These are phyloP conservation scores for Hexamita inflata DNA, from an alignment of 208 protist genomes.

Conservation along the genomic window DNA sequence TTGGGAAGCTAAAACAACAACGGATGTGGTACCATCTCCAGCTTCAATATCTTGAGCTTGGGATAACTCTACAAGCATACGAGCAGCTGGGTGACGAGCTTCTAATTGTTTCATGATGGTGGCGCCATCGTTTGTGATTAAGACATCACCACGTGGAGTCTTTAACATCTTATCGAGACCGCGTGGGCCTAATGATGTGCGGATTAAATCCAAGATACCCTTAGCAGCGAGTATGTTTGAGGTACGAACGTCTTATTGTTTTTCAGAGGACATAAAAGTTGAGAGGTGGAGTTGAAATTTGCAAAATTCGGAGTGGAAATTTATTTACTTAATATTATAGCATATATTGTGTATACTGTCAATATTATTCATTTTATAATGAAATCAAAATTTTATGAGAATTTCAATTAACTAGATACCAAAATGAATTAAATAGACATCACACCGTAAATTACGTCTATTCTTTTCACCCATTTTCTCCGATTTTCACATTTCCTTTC, in stretches of 20 bases:
- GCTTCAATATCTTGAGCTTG: conserved; percentile 94
- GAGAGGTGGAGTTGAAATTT: no score
- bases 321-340: no score
- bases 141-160: conserved; percentile 64
- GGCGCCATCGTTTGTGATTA: conserved; percentile 98
- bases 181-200: conserved; percentile 88
- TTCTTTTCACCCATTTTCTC: no score
- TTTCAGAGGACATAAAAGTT: no score
- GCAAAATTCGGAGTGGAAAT: no score
- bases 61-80: conserved; percentile 92
- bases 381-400: no score
- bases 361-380: no score
- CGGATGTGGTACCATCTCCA: conserved; percentile 97
- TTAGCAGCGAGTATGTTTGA: conserved; percentile 30
- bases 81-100: conserved; percentile 83
- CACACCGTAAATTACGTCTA: no score
- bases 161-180: conserved; percentile 92
- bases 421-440: no score
- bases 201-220: conserved; percentile 78
- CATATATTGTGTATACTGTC: no score
- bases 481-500: no score
- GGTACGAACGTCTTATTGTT: conserved; percentile 23
- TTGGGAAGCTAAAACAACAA: conserved; percentile 84
- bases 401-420: no score
- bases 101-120: conserved; percentile 90